Evolutionary conservation across 2,329 filamentous ascomycete genomes (phyloP).

Genomic region (Chaetomiaceae sp.): DNA sequence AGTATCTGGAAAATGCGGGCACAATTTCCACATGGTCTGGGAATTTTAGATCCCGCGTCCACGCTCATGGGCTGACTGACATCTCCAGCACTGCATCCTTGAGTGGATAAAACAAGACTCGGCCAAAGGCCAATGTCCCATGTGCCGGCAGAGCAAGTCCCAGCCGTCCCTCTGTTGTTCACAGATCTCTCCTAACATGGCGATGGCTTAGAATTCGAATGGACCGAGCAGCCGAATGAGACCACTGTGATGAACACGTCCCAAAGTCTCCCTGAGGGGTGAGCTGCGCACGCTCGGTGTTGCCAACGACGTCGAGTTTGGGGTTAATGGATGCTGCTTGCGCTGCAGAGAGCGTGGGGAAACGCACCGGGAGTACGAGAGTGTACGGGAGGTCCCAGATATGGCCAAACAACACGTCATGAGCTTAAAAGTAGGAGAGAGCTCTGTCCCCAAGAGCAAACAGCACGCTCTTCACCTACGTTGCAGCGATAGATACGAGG

Average conservation of each 20-base stretch:
- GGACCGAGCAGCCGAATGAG: conserved; percentile 27
- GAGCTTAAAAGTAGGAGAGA: no score
- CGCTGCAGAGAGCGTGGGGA: no score
- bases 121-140: conserved; percentile 89
- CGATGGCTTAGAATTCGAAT: conserved; percentile 32
- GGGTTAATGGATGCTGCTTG: no score
- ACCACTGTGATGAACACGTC: conserved; percentile 18
- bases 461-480: no score
- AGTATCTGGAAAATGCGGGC: conserved; percentile 96
- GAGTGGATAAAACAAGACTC: conserved; percentile 96
- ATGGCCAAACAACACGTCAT: no score
- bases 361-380: no score
- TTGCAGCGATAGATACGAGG: no score
- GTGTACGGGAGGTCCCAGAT: no score
- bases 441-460: no score
- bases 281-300: background rate
- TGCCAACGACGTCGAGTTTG: no score
- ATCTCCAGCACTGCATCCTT: conserved; percentile 77
- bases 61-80: no score
- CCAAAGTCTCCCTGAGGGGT: conserved; percentile 2
- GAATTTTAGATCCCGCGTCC: no score
- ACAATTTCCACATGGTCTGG: conserved; percentile 92
- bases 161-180: background rate
- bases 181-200: background rate
- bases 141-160: conserved; percentile 85